Base-by-base conservation (phyloP, 352 stramenopile species). In the Pythium guiyangense region DNA sequence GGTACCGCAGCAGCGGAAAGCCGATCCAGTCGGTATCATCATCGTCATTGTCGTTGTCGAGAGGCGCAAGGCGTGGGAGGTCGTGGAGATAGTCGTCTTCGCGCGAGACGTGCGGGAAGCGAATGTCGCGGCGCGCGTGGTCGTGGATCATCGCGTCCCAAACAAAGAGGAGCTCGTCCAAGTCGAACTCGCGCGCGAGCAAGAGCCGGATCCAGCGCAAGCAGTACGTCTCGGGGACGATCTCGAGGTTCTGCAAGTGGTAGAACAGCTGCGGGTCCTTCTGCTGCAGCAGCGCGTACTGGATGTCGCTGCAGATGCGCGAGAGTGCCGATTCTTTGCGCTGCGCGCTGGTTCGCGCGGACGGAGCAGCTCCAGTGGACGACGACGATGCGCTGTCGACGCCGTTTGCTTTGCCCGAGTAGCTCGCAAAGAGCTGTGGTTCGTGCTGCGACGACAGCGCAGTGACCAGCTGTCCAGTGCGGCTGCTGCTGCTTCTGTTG, bases 241-340 rank as follows among this genome's bases (percentile, higher is more conserved):
- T 89, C 11, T 92, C 78, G 40, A 92, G 62, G 57, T 94, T 89
- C 48, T 87, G 70, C 10, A 94, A 57, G 31, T 94, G 82, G 42
- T 87, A 91, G 50, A 79, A 89, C 20, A 94, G 57, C 47, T 94
- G 78, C n/a, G 84, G 84, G 25, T 94, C 82, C 25, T 80, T 87
- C 52, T 92, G 73, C 43, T 87, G 71, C 39, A 93, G 55, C 4
- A 93, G 44, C 43, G 90, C 79, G 58, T 90, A 90, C 60, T 93
- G 84, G 12, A 93, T 62, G 57, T 83, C 69, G 54, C 83, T 64
- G 56, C 84, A 92, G 46, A 93, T 61, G 43, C 66, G 71, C 57
- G 87, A 74, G n/a, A 93, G 56, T 2, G 74, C 71, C 14, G 78
- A 69, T 31, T 86, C 64, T 12, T 63, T 67, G 0, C 15, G 46